A percentile compares a stretch with the other conserved stretches of the same genome.
Evolutionary conservation across 2,329 filamentous ascomycete species (phyloP).

Genomic region (Bipolaris gigantea): DNA sequence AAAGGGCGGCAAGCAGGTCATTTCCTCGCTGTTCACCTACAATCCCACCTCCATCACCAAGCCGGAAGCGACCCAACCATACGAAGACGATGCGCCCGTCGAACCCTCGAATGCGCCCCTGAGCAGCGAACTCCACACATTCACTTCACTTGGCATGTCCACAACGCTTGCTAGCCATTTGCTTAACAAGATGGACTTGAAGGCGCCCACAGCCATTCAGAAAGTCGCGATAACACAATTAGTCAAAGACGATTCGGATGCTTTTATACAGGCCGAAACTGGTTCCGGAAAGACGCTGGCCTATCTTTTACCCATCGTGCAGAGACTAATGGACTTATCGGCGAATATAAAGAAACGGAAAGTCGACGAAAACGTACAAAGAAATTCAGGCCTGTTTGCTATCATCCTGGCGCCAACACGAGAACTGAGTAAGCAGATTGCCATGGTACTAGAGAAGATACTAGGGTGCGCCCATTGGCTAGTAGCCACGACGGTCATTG

Average conservation of each 20-base stretch:
- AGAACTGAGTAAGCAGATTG: conserved; percentile 93
- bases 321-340: conserved; percentile 78
- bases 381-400: conserved; percentile 88
- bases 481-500: conserved; percentile 81
- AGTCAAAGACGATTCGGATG: conserved; percentile 78
- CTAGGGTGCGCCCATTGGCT: conserved; percentile 92
- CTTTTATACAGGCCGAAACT: conserved; percentile 95
- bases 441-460: conserved; percentile 79
- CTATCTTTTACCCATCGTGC: conserved; percentile 91
- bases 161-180: conserved; percentile 79
- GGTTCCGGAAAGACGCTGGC: conserved; percentile 96
- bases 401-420: conserved; percentile 92
- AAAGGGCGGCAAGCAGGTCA: conserved; percentile 62
- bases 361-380: conserved; percentile 60
- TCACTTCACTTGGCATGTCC: conserved; percentile 82
- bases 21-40: conserved; percentile 89
- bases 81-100: conserved; percentile 52
- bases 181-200: conserved; percentile 80
- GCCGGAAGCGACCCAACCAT: conserved; percentile 52
- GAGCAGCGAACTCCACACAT: conserved; percentile 79
- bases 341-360: conserved; percentile 51
- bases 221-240: conserved; percentile 83
- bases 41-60: conserved; percentile 75
- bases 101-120: conserved; percentile 91
- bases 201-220: conserved; percentile 92